Conservation (phyloP, 768 basidiomycete genomes). For the Steccherinum ochraceum region DNA sequence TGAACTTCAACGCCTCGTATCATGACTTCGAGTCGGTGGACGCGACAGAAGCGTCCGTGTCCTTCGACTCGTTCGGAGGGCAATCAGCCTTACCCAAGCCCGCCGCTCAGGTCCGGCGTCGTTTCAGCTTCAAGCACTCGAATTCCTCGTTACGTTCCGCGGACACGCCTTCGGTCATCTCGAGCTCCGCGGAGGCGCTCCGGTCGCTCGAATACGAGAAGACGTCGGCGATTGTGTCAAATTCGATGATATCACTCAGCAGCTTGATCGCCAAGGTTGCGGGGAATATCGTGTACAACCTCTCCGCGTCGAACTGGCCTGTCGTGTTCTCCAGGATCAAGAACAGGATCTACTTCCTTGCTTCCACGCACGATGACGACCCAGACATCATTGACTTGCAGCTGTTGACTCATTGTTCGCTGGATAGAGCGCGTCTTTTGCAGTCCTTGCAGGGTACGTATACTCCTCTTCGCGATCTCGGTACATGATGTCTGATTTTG, state of each 20-base stretch:
- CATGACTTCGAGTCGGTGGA: slow-evolving; percentile 68
- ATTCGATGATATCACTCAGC: slow-evolving; percentile 36
- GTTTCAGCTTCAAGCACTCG: neutral
- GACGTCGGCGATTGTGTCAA: slow-evolving; percentile 22
- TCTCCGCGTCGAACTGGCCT: slow-evolving; percentile 85
- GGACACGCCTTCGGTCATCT: slow-evolving; percentile 5
- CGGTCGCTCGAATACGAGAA: slow-evolving; percentile 20
- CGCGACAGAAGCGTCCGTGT: slow-evolving; percentile 12
- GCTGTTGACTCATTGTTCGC: slow-evolving; percentile 69
- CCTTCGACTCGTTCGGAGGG: slow-evolving; percentile 6
- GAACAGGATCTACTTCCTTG: slow-evolving; percentile 61
- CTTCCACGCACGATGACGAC: slow-evolving; percentile 41
- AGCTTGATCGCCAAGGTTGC: slow-evolving; percentile 63
- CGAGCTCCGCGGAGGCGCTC: slow-evolving; percentile 5
- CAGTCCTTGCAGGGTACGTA: slow-evolving; percentile 62
- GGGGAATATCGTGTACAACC: slow-evolving; percentile 75
- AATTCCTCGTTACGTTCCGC: slow-evolving; percentile 6
- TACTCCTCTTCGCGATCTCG: neutral
- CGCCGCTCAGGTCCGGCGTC: slow-evolving; percentile 12
- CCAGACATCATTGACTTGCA: slow-evolving; percentile 72
- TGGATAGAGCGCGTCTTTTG: slow-evolving; percentile 64
- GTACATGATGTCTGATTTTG: neutral
- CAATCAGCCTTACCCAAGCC: slow-evolving; percentile 10
- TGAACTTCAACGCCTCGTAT: slow-evolving; percentile 57
- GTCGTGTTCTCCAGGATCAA: slow-evolving; percentile 69